Evolutionary conservation across 495 filamentous ascomycete genomes (phyloP), one percentile per base, ranked within the genome.

Genomic region (Penicillium desertorum): DNA sequence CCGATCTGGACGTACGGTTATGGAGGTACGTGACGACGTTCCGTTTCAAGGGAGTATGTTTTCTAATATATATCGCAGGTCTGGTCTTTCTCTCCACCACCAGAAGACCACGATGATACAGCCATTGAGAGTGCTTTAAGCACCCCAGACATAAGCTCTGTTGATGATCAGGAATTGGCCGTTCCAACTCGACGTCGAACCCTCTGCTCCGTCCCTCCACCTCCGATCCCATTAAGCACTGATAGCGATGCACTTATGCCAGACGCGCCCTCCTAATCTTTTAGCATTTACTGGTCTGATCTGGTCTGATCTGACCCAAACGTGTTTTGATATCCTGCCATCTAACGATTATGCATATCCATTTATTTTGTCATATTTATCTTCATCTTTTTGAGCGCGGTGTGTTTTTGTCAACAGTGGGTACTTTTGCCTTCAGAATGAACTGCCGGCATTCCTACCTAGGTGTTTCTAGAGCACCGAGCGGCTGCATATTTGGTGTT

Each of bases 41-140:
- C 8, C 8, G 19, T 1, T 25, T 11, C 48, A 5, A 25, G 45
- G 45, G n/a, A 45, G 19, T 54, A 29, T 22, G 43, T 41, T 54
- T 29, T 52, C 55, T 57, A 54, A 66, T 41, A 2, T 37, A 2
- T 37, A 0, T 42, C 56, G 29, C 56, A 96, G 91, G 90, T 96
- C 12, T 96, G 89, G 88, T 90, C 88, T 0, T 96, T 96, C 72
- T 89, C 91, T 1, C 91, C 91, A 7, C 91, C 90, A 11, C 66
- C 68, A 1, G 87, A 90, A 55, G 89, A 91, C 17, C 63, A 65
- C 29, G 64, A 62, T 10, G 67, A 75, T 46, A 58, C 63, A 17
- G 67, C 59, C 19, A 68, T 71, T 42, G 72, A 76, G 45, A 76
- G 70, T 45, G 54, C 70, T 8, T 74, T 71, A 0, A 79, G 72